Conservation (phyloP, 2,329 filamentous ascomycete species). For the Aureobasidium pullulans region DNA sequence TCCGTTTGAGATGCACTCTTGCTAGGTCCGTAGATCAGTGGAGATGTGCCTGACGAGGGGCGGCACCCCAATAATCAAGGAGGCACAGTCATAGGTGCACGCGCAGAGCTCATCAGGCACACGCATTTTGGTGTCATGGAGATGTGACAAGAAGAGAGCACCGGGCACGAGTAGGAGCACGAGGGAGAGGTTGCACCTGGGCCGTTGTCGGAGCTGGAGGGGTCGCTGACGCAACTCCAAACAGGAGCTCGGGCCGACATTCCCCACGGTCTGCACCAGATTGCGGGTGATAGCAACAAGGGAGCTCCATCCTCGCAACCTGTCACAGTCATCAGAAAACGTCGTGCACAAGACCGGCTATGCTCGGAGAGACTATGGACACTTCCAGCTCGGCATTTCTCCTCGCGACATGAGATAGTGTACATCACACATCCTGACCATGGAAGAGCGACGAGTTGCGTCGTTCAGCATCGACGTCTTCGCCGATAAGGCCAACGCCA, state of each 20-base stretch:
- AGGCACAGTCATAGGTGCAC: not conserved
- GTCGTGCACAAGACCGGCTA: not conserved
- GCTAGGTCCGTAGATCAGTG: not conserved
- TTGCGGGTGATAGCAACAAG: not conserved
- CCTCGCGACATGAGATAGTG: not conserved
- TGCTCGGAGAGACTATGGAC: not conserved
- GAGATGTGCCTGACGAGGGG: not conserved
- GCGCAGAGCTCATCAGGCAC: not conserved
- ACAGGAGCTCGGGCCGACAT: not conserved
- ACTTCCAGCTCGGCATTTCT: not conserved
- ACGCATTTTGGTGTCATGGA: not conserved
- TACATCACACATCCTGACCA: not conserved
- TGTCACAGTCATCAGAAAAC: not conserved
- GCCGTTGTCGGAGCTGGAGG: not conserved
- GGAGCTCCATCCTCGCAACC: not conserved
- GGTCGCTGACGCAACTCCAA: not conserved
- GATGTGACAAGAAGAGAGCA: not conserved
- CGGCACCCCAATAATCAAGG: not conserved
- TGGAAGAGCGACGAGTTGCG: conserved; percentile 62
- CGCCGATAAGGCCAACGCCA: conserved; percentile 80
- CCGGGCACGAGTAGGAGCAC: not conserved
- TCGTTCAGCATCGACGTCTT: conserved; percentile 94
- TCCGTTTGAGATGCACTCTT: not conserved
- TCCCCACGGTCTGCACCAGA: not conserved
- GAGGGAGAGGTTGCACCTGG: not conserved